phyloP scores from a whole-genome alignment of 176 grass and related monocot species.

The Raddia guianensis region DNA sequence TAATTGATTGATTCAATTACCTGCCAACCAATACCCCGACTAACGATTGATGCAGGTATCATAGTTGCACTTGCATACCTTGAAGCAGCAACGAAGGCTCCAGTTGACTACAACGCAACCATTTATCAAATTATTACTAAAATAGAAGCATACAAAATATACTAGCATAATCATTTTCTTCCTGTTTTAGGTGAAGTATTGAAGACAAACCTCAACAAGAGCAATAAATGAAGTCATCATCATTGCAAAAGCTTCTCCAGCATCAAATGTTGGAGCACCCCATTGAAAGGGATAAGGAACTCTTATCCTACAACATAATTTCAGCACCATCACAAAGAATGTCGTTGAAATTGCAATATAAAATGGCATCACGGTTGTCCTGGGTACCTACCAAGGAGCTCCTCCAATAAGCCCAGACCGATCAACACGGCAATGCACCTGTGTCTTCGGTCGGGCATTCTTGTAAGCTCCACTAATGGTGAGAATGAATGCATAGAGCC shows the following conservation, averaged over 20 bases:
- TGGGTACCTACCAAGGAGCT: slow-evolving; percentile 73
- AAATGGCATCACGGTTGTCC: neutral
- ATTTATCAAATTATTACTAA: neutral
- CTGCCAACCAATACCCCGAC: slow-evolving; percentile 93
- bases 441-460: slow-evolving; percentile 65
- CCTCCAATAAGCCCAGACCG: slow-evolving; percentile 77
- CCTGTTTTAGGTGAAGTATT: neutral
- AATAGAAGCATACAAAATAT: neutral
- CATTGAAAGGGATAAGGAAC: slow-evolving; percentile 97
- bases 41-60: slow-evolving; percentile 81
- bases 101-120: slow-evolving; percentile 60
- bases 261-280: slow-evolving; percentile 94
- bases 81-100: slow-evolving; percentile 76
- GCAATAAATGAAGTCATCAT: slow-evolving; percentile 89
- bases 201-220: slow-evolving; percentile 74
- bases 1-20: slow-evolving; percentile 39
- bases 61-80: slow-evolving; percentile 91
- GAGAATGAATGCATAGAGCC: slow-evolving; percentile 90
- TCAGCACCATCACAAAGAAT: slow-evolving; percentile 10
- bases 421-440: slow-evolving; percentile 87
- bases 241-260: slow-evolving; percentile 96
- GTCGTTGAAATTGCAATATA: neutral
- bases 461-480: slow-evolving; percentile 89
- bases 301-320: slow-evolving; percentile 62
- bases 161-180: neutral